phyloP scores from a whole-genome alignment of 2,329 filamentous ascomycete species.

The Fusarium avenaceum region DNA sequence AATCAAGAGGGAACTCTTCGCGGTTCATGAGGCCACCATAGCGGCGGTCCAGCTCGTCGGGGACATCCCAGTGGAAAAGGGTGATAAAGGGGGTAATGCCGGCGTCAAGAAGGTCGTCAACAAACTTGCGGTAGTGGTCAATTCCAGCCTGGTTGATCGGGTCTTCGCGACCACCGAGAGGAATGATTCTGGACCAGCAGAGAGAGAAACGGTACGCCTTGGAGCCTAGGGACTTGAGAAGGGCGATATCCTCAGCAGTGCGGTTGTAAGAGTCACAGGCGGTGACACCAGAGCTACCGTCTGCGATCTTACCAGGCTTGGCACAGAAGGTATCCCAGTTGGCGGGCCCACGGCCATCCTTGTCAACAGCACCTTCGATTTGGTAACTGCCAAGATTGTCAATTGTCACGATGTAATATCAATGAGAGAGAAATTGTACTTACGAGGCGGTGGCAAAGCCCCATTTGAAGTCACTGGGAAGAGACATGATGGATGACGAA shows the following conservation, averaged over 20 bases:
- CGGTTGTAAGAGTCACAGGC: constrained; percentile 92
- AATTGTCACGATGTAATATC: constrained; percentile 33
- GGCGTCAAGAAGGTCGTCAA: constrained; percentile 81
- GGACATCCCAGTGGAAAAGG: constrained; percentile 90
- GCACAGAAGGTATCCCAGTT: constrained; percentile 94
- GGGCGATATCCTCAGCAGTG: constrained; percentile 79
- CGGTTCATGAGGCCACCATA: constrained; percentile 87
- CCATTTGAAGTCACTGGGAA: constrained; percentile 81
- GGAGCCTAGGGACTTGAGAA: constrained; percentile 80
- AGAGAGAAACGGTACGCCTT: constrained; percentile 87
- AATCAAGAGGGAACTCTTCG: constrained; percentile 86
- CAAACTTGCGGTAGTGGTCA: constrained; percentile 82
- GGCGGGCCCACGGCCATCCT: constrained; percentile 83
- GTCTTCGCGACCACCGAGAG: constrained; percentile 85
- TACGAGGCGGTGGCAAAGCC: constrained; percentile 84
- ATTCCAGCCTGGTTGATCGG: constrained; percentile 84
- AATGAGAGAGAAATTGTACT: constrained; percentile 48
- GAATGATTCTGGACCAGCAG: constrained; percentile 87
- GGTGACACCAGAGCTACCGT: constrained; percentile 78
- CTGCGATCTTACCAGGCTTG: constrained; percentile 85
- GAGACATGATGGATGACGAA: constrained; percentile 48
- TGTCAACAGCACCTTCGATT: constrained; percentile 81
- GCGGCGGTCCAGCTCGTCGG: constrained; percentile 80
- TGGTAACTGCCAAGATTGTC: constrained; percentile 75
- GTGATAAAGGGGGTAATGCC: constrained; percentile 87